phyloP scores from a whole-genome alignment of 2,329 filamentous ascomycete species.

The Aspergillus ibericus region DNA sequence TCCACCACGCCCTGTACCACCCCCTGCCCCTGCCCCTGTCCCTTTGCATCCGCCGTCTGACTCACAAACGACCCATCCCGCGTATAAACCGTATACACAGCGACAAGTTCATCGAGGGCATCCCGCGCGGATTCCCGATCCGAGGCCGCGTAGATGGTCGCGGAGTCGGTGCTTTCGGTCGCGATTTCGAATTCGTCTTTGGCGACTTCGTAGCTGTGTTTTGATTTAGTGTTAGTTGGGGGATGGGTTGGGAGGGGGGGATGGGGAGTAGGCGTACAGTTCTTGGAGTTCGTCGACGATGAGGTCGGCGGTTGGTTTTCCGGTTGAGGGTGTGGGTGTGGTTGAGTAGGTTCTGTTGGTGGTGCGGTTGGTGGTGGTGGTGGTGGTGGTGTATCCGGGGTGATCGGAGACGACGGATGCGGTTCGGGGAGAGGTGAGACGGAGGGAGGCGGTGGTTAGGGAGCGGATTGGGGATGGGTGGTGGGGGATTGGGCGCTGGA shows the following conservation, averaged over 20 bases:
- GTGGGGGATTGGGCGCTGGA: background rate
- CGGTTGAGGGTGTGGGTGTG: conserved; percentile 4
- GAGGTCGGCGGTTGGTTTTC: conserved; percentile 31
- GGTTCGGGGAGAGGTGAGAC: background rate
- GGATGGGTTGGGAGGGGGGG: background rate
- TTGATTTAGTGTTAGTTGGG: background rate
- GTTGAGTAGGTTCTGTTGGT: background rate
- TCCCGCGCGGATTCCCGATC: conserved; percentile 49
- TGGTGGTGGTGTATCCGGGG: background rate
- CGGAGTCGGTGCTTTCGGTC: conserved; percentile 46
- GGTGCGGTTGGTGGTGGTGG: background rate
- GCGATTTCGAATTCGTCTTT: conserved; percentile 54
- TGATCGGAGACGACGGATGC: background rate
- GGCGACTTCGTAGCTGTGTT: conserved; percentile 43
- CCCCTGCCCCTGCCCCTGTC: conserved; percentile 3
- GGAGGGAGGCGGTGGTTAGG: background rate
- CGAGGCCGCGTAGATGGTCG: conserved; percentile 48
- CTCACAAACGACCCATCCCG: conserved; percentile 7
- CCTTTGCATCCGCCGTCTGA: background rate
- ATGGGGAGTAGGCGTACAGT: conserved; percentile 14
- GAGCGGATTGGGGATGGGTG: background rate
- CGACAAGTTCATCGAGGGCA: conserved; percentile 42
- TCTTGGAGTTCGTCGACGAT: conserved; percentile 41
- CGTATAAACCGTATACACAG: conserved; percentile 39
- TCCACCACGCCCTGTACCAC: conserved; percentile 20